These are phyloP conservation scores for Avena eriantha DNA, from an alignment of 176 grass and related monocot genomes.

Conservation along the genomic window DNA sequence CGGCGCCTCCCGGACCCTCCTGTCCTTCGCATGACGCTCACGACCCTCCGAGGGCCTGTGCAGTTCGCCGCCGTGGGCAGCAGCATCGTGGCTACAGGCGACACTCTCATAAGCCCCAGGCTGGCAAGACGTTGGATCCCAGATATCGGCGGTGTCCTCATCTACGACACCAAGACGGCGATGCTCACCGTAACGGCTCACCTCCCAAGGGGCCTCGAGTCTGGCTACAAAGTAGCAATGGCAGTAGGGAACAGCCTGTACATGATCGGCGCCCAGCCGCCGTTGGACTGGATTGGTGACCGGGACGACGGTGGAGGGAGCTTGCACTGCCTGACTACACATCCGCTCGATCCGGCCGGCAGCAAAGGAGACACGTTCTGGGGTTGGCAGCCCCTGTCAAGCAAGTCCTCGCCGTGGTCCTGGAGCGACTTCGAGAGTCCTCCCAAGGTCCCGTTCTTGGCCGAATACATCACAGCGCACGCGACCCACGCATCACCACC, in stretches of 20 bases:
- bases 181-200: neutral
- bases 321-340: neutral
- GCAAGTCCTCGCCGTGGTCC: too few relatives aligned
- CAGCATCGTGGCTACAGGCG: neutral
- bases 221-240: neutral
- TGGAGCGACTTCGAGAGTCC: too few relatives aligned
- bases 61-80: neutral
- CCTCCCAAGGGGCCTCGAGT: neutral
- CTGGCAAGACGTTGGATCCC: neutral
- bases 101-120: neutral
- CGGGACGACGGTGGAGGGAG: neutral
- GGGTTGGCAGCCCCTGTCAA: too few relatives aligned
- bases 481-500: too few relatives aligned
- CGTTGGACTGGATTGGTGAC: too few relatives aligned
- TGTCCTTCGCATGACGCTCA: neutral
- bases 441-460: too few relatives aligned
- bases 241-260: neutral
- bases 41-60: neutral
- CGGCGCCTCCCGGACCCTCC: neutral
- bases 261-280: neutral
- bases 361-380: too few relatives aligned
- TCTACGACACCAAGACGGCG: neutral
- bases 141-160: neutral
- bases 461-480: too few relatives aligned
- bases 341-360: neutral